A percentile compares a stretch with the other conserved stretches of the same genome.
phyloP scores from a whole-genome alignment of 78 protist species.

The Dictyostelium capitatum region DNA sequence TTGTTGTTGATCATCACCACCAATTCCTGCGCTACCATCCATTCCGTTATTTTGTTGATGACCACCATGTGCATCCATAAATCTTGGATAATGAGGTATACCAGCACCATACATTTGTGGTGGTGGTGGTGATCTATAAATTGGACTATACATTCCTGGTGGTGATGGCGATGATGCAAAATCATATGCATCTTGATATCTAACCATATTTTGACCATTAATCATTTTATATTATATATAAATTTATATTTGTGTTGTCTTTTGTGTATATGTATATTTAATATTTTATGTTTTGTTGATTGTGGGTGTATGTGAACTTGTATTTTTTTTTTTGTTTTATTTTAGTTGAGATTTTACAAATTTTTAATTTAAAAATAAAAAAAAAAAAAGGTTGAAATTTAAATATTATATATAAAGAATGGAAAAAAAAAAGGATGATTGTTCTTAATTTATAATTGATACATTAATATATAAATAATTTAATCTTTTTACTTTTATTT shows the following conservation, averaged over 20 bases:
- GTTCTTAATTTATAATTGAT: too few species aligned
- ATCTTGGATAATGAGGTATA: slow-evolving; percentile 22
- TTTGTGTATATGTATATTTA: too few species aligned
- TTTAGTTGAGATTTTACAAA: background rate
- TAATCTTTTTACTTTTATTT: background rate
- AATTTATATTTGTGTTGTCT: background rate
- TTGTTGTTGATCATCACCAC: background rate
- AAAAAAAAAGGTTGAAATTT: too few species aligned
- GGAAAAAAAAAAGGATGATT: too few species aligned
- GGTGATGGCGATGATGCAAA: slow-evolving; percentile 48
- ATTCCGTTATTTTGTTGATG: background rate
- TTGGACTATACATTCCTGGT: slow-evolving; percentile 35
- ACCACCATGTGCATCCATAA: background rate
- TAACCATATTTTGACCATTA: slow-evolving; percentile 13
- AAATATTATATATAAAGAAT: too few species aligned
- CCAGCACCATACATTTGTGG: background rate
- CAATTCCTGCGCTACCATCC: background rate
- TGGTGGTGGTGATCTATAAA: background rate
- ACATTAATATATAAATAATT: too few species aligned
- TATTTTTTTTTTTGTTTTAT: background rate
- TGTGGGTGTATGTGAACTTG: background rate
- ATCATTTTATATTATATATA: background rate
- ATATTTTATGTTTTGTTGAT: too few species aligned
- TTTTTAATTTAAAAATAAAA: too few species aligned
- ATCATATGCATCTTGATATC: slow-evolving; percentile 62